Evolutionary conservation across 176 grass and related monocot species (phyloP), one percentile per base, ranked within the genome.

Genomic region (Zoysia japonica): DNA sequence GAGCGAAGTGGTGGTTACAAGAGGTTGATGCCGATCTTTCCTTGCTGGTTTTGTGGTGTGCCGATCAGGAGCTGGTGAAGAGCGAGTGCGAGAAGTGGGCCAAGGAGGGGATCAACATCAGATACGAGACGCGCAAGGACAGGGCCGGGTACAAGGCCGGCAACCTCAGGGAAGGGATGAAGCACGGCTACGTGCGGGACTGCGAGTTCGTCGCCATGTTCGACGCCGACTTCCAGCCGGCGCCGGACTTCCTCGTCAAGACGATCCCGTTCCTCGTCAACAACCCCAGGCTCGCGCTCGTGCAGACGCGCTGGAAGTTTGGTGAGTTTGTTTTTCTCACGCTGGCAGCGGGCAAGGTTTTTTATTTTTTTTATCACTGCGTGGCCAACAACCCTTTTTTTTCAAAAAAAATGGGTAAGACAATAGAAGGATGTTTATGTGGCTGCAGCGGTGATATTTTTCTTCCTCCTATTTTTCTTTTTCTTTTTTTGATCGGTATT

Each of bases 191-290:
- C 75, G 88, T 82, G 16, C 71, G 40, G 9, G 38, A 44, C 2
- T 93, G 90, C 75, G 93, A 97, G 68, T 93, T 86, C 78, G 76
- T 97, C 6, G 90, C 85, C 2, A 93, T 97, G 80, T 90, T 97
- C 75, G 93, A 97, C 61, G 93, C 90, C 10, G 93, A 97, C 75
- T 97, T 97, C 82, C 90, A 97, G 75, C 93, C 93, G 14, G 72
- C 74, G 78, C 80, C 93, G 8, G 90, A 88, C 62, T 97, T 97
- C 75, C 93, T 93, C 67, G 9, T 36, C 5, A 84, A n/a, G 67
- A 90, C 90, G 42, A 61, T 97, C 7, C 93, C 90, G 72, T 92
- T 88, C 72, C 88, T 97, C 65, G 50, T 90, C 45, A 85, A 86
- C 82, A 80, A 97, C 74, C 80, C 90, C 7, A 65, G 14, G 1